Base-by-base conservation (phyloP, 352 stramenopile genomes). In the Globisporangium orthogonon region DNA sequence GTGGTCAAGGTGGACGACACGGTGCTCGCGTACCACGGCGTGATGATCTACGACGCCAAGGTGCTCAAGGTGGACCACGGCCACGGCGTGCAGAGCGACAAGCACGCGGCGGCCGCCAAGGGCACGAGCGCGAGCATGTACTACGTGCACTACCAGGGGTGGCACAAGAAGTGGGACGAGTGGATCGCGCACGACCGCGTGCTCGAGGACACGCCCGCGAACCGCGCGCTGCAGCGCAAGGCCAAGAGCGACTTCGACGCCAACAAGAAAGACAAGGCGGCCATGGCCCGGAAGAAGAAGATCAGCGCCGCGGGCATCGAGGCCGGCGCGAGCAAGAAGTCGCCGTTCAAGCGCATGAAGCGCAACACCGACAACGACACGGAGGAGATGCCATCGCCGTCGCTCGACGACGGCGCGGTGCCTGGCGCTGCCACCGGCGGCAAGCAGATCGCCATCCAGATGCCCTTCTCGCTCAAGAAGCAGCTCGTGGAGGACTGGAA, bases 401-500 rank as follows among this genome's bases (percentile, higher is more conserved):
- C 56, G 1, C 63, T 61, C 44, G 64, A 75, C 13, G 59, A 58
- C 44, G 62, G 53, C 11, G 39, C 55, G 0, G 54, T 17, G 4
- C 50, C 51, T 6, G 47, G 23, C 7, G 47, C 56, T 23, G 23
- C 23, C 23, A 23, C 23, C 23, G 23, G 23, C 23, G 23, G 23
- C 48, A 84, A 87, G 46, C 77, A 82, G 49, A 61, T 92, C 29
- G 73, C 71, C 43, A 75, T 94, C 50, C 76, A 90, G 47, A 95
- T 97, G 76, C 88, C 88, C 4, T 96, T 96, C 61, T 89, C 85
- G 48, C 80, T 97, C 56, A 96, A 97, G 78, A 96, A 95, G 61
- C 85, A 95, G 60, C 79, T 97, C 48, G 86, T 97, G 7, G 84
- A 94, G 58, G 88, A 97, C 80, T 97, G 88, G 88, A 91, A 93